Evolutionary conservation across 2,329 filamentous ascomycete genomes (phyloP).

Genomic region (Claviceps lovelessii): DNA sequence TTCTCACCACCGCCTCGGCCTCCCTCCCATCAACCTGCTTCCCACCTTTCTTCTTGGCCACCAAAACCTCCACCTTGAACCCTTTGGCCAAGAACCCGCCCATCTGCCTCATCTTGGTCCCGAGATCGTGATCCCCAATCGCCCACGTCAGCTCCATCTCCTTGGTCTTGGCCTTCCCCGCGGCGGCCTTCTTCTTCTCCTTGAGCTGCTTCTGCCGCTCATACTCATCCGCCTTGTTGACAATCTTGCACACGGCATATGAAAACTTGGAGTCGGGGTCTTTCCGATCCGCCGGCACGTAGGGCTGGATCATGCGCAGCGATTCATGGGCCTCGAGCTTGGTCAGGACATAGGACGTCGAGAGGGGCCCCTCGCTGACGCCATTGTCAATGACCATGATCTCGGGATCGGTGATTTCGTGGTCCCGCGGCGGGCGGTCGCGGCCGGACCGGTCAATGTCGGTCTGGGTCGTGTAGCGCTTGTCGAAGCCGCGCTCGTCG

Average conservation of each 20-base stretch:
- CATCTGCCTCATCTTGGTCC: constrained; percentile 54
- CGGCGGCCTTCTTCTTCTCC: constrained; percentile 28
- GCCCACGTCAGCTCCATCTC: constrained; percentile 85
- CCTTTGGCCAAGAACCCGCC: constrained; percentile 59
- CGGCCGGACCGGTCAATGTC: constrained; percentile 21
- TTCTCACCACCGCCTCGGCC: constrained; percentile 39
- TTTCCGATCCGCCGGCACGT: constrained; percentile 17
- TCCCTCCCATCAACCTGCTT: constrained; percentile 46
- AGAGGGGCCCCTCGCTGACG: constrained; percentile 23
- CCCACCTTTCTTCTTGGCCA: constrained; percentile 52
- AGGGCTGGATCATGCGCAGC: constrained; percentile 28
- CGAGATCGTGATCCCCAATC: constrained; percentile 61
- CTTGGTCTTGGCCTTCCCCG: constrained; percentile 40
- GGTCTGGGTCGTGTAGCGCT: constrained; percentile 21
- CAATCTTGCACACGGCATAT: constrained; percentile 55
- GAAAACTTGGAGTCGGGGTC: constrained; percentile 8
- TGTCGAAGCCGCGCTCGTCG: constrained; percentile 15
- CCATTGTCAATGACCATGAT: constrained; percentile 29
- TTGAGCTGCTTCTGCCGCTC: constrained; percentile 28
- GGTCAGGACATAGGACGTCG: constrained; percentile 26
- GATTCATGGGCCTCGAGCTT: constrained; percentile 22
- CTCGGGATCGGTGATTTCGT: constrained; percentile 28
- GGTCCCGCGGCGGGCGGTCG: constrained; percentile 27
- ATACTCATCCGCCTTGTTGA: constrained; percentile 41
- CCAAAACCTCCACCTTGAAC: constrained; percentile 55